Conservation (phyloP, 192 early-diverging fungal species). For the Geosiphon pyriformis region DNA sequence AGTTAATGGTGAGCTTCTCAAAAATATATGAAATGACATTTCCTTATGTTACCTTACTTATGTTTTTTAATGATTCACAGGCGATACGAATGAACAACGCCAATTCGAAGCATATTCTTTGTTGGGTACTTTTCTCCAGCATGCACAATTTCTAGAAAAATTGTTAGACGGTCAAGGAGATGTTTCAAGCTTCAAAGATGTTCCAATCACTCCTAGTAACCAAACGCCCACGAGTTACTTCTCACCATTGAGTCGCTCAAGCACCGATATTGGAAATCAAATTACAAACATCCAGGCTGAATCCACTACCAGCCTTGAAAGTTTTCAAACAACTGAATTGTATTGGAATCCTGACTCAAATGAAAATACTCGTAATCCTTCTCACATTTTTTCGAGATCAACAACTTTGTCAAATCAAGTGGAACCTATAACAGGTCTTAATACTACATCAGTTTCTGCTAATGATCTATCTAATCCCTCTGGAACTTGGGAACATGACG, state of each 20-base stretch:
- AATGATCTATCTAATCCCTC: background rate
- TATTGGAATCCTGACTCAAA: conserved; percentile 4
- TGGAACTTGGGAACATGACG: conserved; percentile 71
- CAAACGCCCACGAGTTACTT: background rate
- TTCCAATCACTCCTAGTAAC: conserved; percentile 12
- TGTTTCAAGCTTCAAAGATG: conserved; percentile 3
- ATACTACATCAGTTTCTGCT: background rate
- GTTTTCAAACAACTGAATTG: conserved; percentile 13
- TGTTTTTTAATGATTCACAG: conserved; percentile 32
- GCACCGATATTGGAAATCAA: background rate
- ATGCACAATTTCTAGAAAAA: conserved; percentile 47
- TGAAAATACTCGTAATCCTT: conserved; percentile 6
- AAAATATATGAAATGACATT: background rate
- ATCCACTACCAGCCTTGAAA: conserved; percentile 19
- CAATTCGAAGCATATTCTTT: conserved; percentile 44
- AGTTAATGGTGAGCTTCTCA: conserved; percentile 49
- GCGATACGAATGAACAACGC: conserved; percentile 44
- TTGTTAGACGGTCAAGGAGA: conserved; percentile 12
- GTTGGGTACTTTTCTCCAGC: conserved; percentile 39
- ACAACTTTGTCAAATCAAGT: background rate
- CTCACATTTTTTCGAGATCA: background rate
- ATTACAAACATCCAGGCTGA: background rate
- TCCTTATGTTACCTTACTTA: background rate
- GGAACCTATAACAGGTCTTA: background rate
- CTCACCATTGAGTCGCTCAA: background rate